Base-by-base conservation (phyloP, 1,284 basidiomycete genomes). In the Marasmius oreades region DNA sequence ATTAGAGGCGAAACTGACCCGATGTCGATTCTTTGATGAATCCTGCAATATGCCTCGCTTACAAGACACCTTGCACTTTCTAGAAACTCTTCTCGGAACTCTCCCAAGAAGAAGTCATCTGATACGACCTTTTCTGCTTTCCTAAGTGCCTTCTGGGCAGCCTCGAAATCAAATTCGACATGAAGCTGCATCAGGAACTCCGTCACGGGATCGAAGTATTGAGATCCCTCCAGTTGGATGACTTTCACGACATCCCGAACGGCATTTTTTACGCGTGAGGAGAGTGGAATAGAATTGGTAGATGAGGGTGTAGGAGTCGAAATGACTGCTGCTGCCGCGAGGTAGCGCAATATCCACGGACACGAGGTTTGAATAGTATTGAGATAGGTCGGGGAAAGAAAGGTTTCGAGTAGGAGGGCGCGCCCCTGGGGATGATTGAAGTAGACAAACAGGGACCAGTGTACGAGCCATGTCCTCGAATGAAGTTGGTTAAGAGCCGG, bases 401-500 rank as follows among this genome's bases (percentile, higher is more conserved):
- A 99, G 23, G 93, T 93, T 69, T 99, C 97, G 62, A 99, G 88
- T 55, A 99, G 86, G 39, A 93, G 85, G n/a, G 92, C 92, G 43
- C 95, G 87, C 28, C 93, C 95, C 62, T 94, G 84, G 0, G 88
- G 87, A 73, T 98, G 93, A 78, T 98, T 98, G 82, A 96, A 98
- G 77, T 95, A 98, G 62, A 98, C 93, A 73, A 98, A 99, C 52
- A 99, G 85, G 16, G 91, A 93, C 96, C 96, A 99, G 77, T 99
- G 97, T 12, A 95, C 85, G 58, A 97, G 84, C 95, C 96, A 98
- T 51, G 93, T 93, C 59, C 97, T 86, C n/a, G 94, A 92, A 74
- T 96, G 95, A 53, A 97, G 82, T 67, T 93, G 94, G 51, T 81
- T 80, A 53, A 93, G 82, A 4, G 90, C 87, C 6, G 77, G 77